phyloP scores from a whole-genome alignment of 2,329 filamentous ascomycete genomes.

The Tolypocladium inflatum region DNA sequence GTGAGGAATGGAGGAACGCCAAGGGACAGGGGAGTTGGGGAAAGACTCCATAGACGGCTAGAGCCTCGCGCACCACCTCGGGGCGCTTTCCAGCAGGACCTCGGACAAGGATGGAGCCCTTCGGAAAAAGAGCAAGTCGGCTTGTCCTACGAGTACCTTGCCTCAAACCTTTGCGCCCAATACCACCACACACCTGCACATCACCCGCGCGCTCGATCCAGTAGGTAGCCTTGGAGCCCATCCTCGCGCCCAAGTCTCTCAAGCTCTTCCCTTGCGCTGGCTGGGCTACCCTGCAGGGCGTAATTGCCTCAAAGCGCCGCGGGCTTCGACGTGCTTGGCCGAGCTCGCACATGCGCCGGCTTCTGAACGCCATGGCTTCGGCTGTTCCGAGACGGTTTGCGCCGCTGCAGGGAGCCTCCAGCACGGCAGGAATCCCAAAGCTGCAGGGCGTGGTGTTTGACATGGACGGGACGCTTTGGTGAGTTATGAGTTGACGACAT shows the following conservation, averaged over 20 bases:
- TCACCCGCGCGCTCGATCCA: not conserved
- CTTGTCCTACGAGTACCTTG: too few species aligned
- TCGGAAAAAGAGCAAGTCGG: not conserved
- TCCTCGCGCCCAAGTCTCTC: not conserved
- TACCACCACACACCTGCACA: not conserved
- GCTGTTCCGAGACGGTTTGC: constrained; percentile 40
- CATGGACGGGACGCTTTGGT: constrained; percentile 92
- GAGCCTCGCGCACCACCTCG: not conserved
- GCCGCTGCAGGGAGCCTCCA: constrained; percentile 34
- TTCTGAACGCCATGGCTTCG: constrained; percentile 31
- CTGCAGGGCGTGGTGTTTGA: constrained; percentile 70
- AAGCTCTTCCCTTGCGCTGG: not conserved
- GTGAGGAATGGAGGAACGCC: not conserved
- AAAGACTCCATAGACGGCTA: not conserved
- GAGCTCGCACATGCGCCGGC: not conserved
- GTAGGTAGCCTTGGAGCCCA: not conserved
- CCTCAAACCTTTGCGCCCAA: not conserved
- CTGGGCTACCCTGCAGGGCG: not conserved
- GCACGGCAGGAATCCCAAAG: constrained; percentile 24
- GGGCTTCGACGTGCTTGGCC: not conserved
- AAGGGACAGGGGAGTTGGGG: not conserved
- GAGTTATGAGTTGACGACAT: constrained; percentile 2
- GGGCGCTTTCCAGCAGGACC: not conserved
- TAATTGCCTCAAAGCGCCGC: not conserved
- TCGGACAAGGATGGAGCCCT: not conserved